Evolutionary conservation across 1,284 basidiomycete species (phyloP).

Genomic region (Heliocybe sulcata): DNA sequence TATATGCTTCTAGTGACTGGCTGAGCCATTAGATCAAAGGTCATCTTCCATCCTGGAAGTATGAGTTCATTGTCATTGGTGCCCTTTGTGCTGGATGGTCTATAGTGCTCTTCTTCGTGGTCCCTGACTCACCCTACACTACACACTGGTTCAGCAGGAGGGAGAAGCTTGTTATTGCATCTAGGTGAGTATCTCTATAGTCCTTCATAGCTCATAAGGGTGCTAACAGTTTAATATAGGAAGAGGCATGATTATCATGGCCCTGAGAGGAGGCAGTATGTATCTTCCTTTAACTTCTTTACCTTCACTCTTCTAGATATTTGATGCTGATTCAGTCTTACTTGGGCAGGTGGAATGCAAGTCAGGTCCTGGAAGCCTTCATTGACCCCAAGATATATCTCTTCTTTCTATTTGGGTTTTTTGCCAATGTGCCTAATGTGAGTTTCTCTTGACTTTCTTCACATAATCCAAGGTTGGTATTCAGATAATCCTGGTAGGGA

Average conservation of each 20-base stretch:
- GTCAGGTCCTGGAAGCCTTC: conserved; percentile 22
- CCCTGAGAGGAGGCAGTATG: conserved; percentile 16
- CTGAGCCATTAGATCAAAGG: conserved; percentile 13
- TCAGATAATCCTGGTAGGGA: neutral
- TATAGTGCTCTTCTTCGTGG: conserved; percentile 19
- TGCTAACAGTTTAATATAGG: neutral
- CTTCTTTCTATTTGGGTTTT: conserved; percentile 22
- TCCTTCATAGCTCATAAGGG: neutral
- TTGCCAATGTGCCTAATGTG: conserved; percentile 20
- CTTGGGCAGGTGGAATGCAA: conserved; percentile 17
- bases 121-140: conserved; percentile 26
- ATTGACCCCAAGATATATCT: conserved; percentile 22
- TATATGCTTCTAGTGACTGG: conserved; percentile 6
- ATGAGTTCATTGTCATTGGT: conserved; percentile 25
- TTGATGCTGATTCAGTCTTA: neutral
- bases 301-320: neutral
- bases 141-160: conserved; percentile 25
- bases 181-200: conserved; percentile 11
- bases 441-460: neutral
- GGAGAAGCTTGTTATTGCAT: conserved; percentile 25
- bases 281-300: no score
- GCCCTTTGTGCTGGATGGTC: conserved; percentile 20
- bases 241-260: conserved; percentile 22
- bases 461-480: neutral
- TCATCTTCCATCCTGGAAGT: conserved; percentile 26